Conservation (phyloP, 2,329 filamentous ascomycete species). For the Fusarium falciforme region DNA sequence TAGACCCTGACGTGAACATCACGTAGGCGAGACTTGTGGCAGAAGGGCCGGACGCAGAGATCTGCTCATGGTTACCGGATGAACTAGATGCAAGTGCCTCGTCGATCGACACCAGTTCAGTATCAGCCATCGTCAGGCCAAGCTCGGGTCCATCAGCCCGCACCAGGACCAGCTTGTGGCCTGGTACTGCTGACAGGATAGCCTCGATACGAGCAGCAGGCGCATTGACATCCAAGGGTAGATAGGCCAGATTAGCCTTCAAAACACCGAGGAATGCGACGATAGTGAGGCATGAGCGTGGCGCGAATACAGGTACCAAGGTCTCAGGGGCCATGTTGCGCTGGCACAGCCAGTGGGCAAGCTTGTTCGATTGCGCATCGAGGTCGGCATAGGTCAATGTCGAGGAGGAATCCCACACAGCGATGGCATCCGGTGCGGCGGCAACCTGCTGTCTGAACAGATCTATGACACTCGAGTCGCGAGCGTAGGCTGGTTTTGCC, state of each 20-base stretch:
- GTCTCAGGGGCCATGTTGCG: neutral
- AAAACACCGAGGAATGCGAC: conserved; percentile 40
- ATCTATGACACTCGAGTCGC: conserved; percentile 36
- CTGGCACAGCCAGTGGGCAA: conserved; percentile 30
- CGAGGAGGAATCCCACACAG: conserved; percentile 25
- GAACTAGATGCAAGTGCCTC: too few species aligned
- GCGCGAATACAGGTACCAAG: neutral
- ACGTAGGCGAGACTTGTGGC: conserved; percentile 44
- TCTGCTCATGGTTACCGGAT: neutral
- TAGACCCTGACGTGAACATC: conserved; percentile 64
- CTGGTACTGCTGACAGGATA: conserved; percentile 14
- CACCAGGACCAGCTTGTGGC: conserved; percentile 14
- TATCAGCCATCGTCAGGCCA: neutral
- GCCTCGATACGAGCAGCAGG: conserved; percentile 25
- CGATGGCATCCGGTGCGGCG: conserved; percentile 8
- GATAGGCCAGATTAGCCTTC: conserved; percentile 41
- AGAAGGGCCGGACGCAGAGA: neutral
- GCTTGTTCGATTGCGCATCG: conserved; percentile 23
- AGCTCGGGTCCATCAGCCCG: neutral
- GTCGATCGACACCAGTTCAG: neutral
- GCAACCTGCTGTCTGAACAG: conserved; percentile 34
- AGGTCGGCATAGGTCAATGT: conserved; percentile 41
- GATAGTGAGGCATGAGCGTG: conserved; percentile 40
- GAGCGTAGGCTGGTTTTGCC: neutral
- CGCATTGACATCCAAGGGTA: conserved; percentile 35